Conservation (phyloP, 257 asterid species). For the Mitragyna speciosa region DNA sequence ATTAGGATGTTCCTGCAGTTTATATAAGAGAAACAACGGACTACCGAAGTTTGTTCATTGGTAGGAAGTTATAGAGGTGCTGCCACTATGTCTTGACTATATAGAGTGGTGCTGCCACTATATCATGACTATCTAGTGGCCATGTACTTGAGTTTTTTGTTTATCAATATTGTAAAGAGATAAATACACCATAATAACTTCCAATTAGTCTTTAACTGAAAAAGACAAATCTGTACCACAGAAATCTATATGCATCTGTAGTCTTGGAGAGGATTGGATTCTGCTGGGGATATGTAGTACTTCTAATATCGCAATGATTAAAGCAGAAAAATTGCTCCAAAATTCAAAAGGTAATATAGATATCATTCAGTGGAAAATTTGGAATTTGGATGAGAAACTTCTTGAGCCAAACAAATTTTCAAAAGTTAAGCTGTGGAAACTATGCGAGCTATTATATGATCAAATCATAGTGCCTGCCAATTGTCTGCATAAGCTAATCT, state of each 20-base stretch:
- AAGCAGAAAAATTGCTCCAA: not conserved
- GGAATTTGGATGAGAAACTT: not conserved
- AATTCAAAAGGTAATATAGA: not conserved
- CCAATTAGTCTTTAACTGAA: constrained; percentile 21
- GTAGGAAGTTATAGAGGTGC: constrained; percentile 30
- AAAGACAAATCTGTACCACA: too few species aligned
- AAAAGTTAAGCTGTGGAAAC: not conserved
- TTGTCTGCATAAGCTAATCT: too few species aligned
- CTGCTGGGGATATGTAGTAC: not conserved
- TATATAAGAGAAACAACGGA: constrained; percentile 36
- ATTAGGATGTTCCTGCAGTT: constrained; percentile 22
- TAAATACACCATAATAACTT: constrained; percentile 17
- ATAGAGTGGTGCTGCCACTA: constrained; percentile 67
- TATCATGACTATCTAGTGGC: constrained; percentile 37
- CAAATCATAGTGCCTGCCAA: too few species aligned
- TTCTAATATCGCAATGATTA: not conserved
- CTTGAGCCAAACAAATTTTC: not conserved
- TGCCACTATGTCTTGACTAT: too few species aligned
- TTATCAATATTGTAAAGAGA: constrained; percentile 17
- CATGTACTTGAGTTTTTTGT: constrained; percentile 15
- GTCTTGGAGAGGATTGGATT: too few species aligned
- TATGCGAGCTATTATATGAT: too few species aligned
- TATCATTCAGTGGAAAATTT: not conserved
- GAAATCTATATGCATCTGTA: too few species aligned
- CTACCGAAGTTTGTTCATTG: constrained; percentile 19